Evolutionary conservation across 1,284 basidiomycete genomes (phyloP).

Genomic region (Peniophora sp.): DNA sequence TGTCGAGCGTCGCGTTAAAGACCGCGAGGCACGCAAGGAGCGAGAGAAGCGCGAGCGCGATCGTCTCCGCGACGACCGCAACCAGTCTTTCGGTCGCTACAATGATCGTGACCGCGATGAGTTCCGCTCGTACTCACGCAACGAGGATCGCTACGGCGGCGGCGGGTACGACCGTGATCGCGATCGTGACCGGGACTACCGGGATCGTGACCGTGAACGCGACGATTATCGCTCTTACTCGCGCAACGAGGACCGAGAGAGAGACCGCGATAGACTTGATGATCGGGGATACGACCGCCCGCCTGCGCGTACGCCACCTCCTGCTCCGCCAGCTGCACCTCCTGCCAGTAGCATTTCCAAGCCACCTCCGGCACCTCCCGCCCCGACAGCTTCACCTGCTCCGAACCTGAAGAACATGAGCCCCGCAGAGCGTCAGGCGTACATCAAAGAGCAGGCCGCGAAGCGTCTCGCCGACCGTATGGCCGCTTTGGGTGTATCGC

Average conservation of each 20-base stretch:
- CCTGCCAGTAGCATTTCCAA: slow-evolving; percentile 27
- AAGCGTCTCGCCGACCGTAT: slow-evolving; percentile 83
- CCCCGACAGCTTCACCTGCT: slow-evolving; percentile 43
- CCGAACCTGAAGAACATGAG: slow-evolving; percentile 71
- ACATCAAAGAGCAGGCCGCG: slow-evolving; percentile 77
- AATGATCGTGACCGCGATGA: slow-evolving; percentile 35
- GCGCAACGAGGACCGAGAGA: slow-evolving; percentile 25
- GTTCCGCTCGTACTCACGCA: slow-evolving; percentile 14
- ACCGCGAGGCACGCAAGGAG: slow-evolving; percentile 69
- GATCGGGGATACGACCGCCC: slow-evolving; percentile 40
- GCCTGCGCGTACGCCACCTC: slow-evolving; percentile 38
- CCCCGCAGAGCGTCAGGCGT: slow-evolving; percentile 77
- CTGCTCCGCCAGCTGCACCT: slow-evolving; percentile 33
- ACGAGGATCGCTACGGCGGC: slow-evolving; percentile 17
- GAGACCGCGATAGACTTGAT: slow-evolving; percentile 25
- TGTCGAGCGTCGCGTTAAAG: slow-evolving; percentile 81
- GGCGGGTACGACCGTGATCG: slow-evolving; percentile 15
- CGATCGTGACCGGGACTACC: slow-evolving; percentile 17
- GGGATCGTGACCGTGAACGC: slow-evolving; percentile 26
- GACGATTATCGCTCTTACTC: slow-evolving; percentile 15
- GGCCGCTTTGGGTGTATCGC: slow-evolving; percentile 74
- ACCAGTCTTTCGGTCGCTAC: slow-evolving; percentile 73
- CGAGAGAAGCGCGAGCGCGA: slow-evolving; percentile 75
- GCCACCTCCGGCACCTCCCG: slow-evolving; percentile 34
- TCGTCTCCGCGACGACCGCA: slow-evolving; percentile 78